Base-by-base conservation (phyloP, 805 yeast species). In the Torulaspora franciscae region DNA sequence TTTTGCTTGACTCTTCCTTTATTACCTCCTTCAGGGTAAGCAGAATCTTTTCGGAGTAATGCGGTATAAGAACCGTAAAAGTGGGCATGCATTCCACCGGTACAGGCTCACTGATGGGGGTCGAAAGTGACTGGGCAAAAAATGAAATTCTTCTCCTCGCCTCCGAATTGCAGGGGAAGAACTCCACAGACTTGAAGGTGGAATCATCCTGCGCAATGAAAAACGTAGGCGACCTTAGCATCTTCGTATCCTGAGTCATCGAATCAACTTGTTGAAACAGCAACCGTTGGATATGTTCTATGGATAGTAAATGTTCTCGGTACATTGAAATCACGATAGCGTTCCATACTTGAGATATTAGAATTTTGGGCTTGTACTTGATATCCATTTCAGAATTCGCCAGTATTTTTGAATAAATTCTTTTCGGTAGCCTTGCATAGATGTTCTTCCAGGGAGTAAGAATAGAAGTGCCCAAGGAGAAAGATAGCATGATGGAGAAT, bases 401-500 rank as follows among this genome's bases (percentile, higher is more conserved):
- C 9, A 87, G 65, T 2, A 88, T 70, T 55, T 87, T 86, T 8
- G 91, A 77, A 52, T 74, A 75, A 3, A 87, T 83, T 52, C 95
- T 71, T 55, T 81, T 80, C 1, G 95, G 95, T 24, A 88, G 66
- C 40, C 89, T 69, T 4, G 87, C 76, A 59, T 83, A 86, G 25
- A 83, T 77, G 55, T 85, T 85, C 60, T 85, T 77, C 95, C 95
- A 86, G 0, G 95, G 95, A 1, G 93, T 84, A 83, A 91, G 82
- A 8, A 86, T 80, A 0, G 95, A 85, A 4, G 85, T 81, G 1
- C 95, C 95, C 49, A 81, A 72, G 33, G 82, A 79, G 51, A 82
- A 73, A 0, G 93, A 83, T 5, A 85, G 69, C 43, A 81, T 73
- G 4, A 85, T 82, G 0, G 95, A 85, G 45, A 84, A 82, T 0